Evolutionary conservation across 805 yeast genomes (phyloP).

Genomic region (Candida vartiovaarae): DNA sequence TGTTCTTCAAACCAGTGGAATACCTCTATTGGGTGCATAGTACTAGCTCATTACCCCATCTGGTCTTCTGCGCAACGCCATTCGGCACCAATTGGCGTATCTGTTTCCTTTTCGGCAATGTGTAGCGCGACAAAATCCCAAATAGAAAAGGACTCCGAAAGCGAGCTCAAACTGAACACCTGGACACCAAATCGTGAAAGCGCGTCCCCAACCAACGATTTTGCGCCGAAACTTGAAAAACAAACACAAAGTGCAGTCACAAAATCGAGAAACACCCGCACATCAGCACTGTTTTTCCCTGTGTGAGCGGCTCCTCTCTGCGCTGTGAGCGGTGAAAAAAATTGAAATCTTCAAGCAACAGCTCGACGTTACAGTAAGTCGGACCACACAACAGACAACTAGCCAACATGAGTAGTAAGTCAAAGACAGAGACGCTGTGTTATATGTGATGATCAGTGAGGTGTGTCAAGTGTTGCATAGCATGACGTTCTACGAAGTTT

Average conservation of each 20-base stretch:
- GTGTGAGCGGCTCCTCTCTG: background rate
- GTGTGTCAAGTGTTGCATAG: no score
- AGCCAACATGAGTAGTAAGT: conserved; percentile 69
- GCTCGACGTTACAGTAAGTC: background rate
- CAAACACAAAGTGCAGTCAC: background rate
- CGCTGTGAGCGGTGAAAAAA: conserved; percentile 2
- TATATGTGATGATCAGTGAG: no score
- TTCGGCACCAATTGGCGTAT: no score
- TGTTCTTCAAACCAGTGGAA: no score
- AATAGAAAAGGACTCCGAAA: no score
- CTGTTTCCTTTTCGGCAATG: no score
- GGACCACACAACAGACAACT: conserved; percentile 5
- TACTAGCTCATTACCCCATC: no score
- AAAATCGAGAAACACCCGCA: background rate
- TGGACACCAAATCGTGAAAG: background rate
- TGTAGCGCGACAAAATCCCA: no score
- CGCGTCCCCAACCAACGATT: background rate
- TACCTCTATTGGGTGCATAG: no score
- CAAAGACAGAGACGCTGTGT: conserved; percentile 18
- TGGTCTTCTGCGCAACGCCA: no score
- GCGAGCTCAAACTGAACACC: background rate
- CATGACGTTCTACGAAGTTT: no score
- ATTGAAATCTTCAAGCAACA: conserved; percentile 2
- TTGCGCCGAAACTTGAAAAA: background rate
- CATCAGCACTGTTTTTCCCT: background rate